A percentile compares a stretch with the other conserved stretches of the same genome.
Evolutionary conservation across 305 asterid genomes (phyloP).

Genomic region (Plantago coronopus): DNA sequence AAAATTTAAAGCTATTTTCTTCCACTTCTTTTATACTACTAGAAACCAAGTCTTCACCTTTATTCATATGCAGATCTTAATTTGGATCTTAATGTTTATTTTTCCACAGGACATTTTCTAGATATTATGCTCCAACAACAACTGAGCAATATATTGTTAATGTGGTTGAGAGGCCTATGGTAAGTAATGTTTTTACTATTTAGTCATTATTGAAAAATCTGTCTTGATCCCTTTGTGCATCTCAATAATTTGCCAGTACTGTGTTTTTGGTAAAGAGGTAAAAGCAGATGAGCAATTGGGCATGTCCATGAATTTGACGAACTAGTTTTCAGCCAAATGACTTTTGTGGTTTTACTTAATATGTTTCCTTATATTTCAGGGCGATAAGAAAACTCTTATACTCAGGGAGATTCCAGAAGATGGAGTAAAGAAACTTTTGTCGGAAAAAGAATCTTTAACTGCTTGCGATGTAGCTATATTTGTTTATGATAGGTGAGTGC

Average conservation of each 20-base stretch:
- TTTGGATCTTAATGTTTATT: conserved; percentile 19
- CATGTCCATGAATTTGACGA: neutral
- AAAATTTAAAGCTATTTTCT: neutral
- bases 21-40: too few relatives aligned
- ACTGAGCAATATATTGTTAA: conserved; percentile 63
- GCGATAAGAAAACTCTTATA: conserved; percentile 68
- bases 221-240: neutral
- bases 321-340: too few relatives aligned
- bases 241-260: conserved; percentile 6
- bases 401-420: conserved; percentile 91
- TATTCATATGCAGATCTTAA: conserved; percentile 17
- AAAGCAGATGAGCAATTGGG: too few relatives aligned
- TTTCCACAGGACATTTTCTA: conserved; percentile 76
- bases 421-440: conserved; percentile 58
- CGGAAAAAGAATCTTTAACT: conserved; percentile 72
- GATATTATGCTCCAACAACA: conserved; percentile 50
- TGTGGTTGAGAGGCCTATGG: conserved; percentile 62
- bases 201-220: neutral
- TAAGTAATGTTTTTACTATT: conserved; percentile 38
- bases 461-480: conserved; percentile 86
- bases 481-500: conserved; percentile 81
- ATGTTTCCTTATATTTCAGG: conserved; percentile 50
- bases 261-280: too few relatives aligned
- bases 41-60: conserved; percentile 14
- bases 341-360: conserved; percentile 6